A percentile compares a stretch with the other conserved stretches of the same genome.
phyloP scores from a whole-genome alignment of 345 rosid genomes.

The Populus euphratica region DNA sequence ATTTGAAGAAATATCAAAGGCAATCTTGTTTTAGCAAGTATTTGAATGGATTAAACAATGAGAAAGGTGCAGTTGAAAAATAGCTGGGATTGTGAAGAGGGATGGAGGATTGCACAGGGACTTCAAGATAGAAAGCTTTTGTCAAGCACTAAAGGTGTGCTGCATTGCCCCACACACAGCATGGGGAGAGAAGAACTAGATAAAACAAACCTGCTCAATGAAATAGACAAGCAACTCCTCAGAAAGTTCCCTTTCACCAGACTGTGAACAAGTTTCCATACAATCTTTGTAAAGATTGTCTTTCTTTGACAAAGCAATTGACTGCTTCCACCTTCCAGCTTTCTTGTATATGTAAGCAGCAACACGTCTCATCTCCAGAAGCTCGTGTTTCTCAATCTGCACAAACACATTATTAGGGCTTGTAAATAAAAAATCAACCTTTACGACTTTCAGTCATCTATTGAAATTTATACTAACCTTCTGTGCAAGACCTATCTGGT shows the following conservation, averaged over 20 bases:
- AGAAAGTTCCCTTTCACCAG: constrained; percentile 90
- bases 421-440: background rate
- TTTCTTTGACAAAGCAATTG: constrained; percentile 91
- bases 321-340: constrained; percentile 97
- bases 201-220: constrained; percentile 69
- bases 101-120: background rate
- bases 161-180: background rate
- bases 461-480: constrained; percentile 40
- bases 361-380: constrained; percentile 95
- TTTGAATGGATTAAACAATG: background rate
- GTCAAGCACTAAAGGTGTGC: background rate
- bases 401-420: background rate
- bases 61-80: background rate
- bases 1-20: no score
- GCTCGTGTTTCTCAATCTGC: constrained; percentile 97
- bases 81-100: background rate
- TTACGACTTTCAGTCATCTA: background rate
- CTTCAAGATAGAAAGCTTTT: background rate
- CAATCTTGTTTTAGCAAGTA: background rate
- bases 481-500: constrained; percentile 87
- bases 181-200: background rate
- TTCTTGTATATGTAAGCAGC: constrained; percentile 95
- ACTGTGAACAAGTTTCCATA: constrained; percentile 96
- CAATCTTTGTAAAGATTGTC: constrained; percentile 88
- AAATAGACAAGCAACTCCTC: constrained; percentile 90